Conservation (phyloP, 768 basidiomycete genomes). For the Pleurotus ostreatus region DNA sequence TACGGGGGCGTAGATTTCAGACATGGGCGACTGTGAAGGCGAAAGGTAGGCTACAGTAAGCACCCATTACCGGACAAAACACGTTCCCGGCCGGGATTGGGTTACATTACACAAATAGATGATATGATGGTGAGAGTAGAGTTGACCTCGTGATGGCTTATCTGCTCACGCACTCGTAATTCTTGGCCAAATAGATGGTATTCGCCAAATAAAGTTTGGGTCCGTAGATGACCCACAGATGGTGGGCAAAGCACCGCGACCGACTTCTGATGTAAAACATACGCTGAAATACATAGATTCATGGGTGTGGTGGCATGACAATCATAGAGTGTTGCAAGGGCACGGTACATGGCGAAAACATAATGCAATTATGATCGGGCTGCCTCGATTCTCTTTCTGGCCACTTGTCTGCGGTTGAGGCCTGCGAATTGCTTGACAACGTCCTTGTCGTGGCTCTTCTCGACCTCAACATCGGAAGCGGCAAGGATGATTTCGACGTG, state of each 20-base stretch:
- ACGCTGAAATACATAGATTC: constrained; percentile 5
- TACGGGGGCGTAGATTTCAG: not conserved
- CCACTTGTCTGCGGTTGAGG: constrained; percentile 82
- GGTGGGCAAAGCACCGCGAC: too few relatives aligned
- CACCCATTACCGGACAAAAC: too few relatives aligned
- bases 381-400: constrained; percentile 85
- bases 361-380: constrained; percentile 47
- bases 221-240: too few relatives aligned
- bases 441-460: constrained; percentile 84
- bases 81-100: too few relatives aligned
- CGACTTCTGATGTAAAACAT: not conserved
- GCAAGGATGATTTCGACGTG: constrained; percentile 94
- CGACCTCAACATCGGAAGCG: constrained; percentile 76
- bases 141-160: too few relatives aligned
- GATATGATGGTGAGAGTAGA: too few relatives aligned
- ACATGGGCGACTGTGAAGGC: not conserved
- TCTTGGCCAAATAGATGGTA: too few relatives aligned
- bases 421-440: constrained; percentile 47
- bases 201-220: too few relatives aligned
- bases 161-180: too few relatives aligned
- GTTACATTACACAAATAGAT: too few relatives aligned
- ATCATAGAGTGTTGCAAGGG: not conserved
- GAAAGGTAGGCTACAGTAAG: too few relatives aligned
- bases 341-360: not conserved
- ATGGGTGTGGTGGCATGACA: constrained; percentile 3